Conservation (phyloP, 2,329 filamentous ascomycete genomes). For the Tolypocladium nubicola region DNA sequence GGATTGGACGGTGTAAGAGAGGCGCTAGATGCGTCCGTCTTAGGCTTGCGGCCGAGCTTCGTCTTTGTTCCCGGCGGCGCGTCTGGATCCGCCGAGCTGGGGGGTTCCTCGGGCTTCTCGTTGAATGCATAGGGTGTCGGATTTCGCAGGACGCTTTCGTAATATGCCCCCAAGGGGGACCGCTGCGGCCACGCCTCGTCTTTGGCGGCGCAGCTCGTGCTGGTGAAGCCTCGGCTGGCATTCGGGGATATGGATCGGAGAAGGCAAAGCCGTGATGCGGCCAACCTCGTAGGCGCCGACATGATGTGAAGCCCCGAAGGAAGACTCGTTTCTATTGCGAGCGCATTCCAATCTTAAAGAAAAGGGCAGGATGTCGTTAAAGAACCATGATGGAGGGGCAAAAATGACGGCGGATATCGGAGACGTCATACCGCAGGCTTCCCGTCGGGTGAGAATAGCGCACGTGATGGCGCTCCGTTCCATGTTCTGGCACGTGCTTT, state of each 20-base stretch:
- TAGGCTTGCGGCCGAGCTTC: constrained; percentile 19
- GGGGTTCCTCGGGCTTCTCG: constrained; percentile 32
- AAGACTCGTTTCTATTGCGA: not conserved
- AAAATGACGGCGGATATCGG: not conserved
- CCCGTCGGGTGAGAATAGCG: not conserved
- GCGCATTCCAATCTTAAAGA: not conserved
- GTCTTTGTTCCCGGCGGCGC: constrained; percentile 7
- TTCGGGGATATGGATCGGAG: constrained; percentile 11
- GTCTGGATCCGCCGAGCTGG: constrained; percentile 24
- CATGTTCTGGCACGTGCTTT: not conserved
- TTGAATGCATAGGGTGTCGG: constrained; percentile 28
- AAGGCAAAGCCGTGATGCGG: constrained; percentile 19
- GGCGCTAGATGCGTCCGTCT: constrained; percentile 7
- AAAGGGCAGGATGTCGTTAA: not conserved
- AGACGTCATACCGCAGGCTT: not conserved
- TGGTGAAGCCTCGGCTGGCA: constrained; percentile 16
- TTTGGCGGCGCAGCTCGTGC: constrained; percentile 8
- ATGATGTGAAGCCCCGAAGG: constrained; percentile 8
- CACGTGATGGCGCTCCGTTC: not conserved
- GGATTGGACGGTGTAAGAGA: not conserved
- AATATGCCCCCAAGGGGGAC: constrained; percentile 47
- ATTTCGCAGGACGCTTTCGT: constrained; percentile 42
- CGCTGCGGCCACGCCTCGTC: constrained; percentile 22
- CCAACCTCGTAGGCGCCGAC: constrained; percentile 18
- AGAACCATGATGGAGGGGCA: not conserved